Evolutionary conservation across 2,329 filamentous ascomycete species (phyloP).

Genomic region (Colletotrichum falcatum): DNA sequence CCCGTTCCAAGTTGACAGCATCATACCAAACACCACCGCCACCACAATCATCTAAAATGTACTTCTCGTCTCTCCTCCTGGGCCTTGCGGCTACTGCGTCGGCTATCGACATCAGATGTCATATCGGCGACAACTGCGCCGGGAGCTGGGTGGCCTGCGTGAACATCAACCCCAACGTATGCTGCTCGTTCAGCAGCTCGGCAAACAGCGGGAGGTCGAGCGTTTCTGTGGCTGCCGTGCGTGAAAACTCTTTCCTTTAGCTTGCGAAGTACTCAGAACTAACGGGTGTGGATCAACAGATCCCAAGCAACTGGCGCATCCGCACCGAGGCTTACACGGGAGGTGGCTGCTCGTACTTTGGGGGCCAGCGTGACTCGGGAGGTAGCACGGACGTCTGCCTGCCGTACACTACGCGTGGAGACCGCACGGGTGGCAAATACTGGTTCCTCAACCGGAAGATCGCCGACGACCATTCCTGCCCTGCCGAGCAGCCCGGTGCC

Average conservation of each 20-base stretch:
- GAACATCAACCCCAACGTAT: conserved; percentile 31
- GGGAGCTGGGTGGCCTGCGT: background rate
- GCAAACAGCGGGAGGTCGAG: conserved; percentile 6
- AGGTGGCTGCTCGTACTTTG: conserved; percentile 7
- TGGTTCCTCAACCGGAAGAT: conserved; percentile 29
- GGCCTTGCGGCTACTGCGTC: conserved; percentile 21
- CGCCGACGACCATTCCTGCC: conserved; percentile 25
- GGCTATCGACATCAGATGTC: conserved; percentile 26
- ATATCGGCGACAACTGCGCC: background rate
- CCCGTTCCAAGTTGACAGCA: background rate
- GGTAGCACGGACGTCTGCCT: conserved; percentile 4
- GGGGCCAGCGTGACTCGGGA: conserved; percentile 3
- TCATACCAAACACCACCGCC: background rate
- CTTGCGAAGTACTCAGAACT: background rate
- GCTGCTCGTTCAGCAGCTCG: conserved; percentile 25
- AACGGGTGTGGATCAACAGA: conserved; percentile 3
- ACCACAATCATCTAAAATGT: conserved; percentile 11
- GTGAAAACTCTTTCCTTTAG: conserved; percentile 5
- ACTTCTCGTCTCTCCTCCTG: conserved; percentile 10
- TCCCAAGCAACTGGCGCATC: conserved; percentile 33
- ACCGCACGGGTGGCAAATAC: conserved; percentile 28
- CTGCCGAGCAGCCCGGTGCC: conserved; percentile 22
- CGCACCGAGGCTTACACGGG: conserved; percentile 12
- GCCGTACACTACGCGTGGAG: conserved; percentile 23
- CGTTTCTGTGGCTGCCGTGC: conserved; percentile 18